Evolutionary conservation across 768 basidiomycete species (phyloP).

Genomic region (Mycena amicta): DNA sequence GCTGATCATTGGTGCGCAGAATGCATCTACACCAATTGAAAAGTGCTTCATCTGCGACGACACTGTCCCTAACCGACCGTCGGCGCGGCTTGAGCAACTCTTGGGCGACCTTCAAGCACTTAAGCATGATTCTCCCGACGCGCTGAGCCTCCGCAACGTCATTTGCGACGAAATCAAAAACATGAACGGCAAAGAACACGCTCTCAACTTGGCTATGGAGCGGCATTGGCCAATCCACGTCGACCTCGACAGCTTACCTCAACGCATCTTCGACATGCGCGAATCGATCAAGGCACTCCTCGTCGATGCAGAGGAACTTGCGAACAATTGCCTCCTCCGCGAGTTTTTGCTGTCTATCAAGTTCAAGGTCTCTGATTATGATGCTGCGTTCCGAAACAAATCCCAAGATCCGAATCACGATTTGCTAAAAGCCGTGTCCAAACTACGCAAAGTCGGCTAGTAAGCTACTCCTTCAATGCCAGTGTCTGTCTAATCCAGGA

Average conservation of each 20-base stretch:
- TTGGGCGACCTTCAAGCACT: neutral
- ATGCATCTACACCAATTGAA: neutral
- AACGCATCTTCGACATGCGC: neutral
- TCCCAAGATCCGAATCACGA: neutral
- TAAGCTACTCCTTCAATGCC: too few relatives aligned
- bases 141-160: neutral
- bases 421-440: neutral
- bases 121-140: neutral
- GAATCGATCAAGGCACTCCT: neutral
- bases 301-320: neutral
- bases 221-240: neutral
- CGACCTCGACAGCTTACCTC: too few relatives aligned
- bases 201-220: neutral
- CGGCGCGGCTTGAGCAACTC: neutral
- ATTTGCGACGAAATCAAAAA: too few relatives aligned
- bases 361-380: neutral
- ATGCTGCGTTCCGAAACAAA: neutral
- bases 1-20: too few relatives aligned
- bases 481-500: too few relatives aligned
- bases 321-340: neutral
- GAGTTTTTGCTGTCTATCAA: neutral
- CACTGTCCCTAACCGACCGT: neutral
- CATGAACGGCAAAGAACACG: neutral
- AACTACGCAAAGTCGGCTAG: neutral
- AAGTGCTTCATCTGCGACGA: neutral